Base-by-base conservation (phyloP, 1,284 basidiomycete genomes). In the Exobasidium rhododendri region DNA sequence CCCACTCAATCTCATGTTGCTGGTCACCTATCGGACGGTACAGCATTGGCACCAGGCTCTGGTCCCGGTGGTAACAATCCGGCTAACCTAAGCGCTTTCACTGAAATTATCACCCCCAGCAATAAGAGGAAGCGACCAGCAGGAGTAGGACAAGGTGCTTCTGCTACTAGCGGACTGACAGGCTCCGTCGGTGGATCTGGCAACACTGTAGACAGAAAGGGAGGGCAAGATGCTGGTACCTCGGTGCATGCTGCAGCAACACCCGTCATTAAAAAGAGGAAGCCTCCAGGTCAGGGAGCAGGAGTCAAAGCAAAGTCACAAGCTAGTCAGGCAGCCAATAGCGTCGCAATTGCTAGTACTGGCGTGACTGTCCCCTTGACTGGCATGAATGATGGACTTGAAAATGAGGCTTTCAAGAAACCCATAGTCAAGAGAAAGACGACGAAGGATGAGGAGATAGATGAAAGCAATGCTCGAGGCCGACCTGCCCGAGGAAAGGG, bases 21-120 rank as follows among this genome's bases (percentile, higher is more conserved):
- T n/a, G 58, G 59, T 22, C 60, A 58, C 14, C 53, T 64, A 20
- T 54, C 46, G 5, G 56, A 63, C 31, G 56, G 61, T 5, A 56
- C 61, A 10, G 50, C 64, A 14, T 51, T 65, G 26, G 52, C 63
- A 20, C 49, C 54, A 22, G 58, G 47, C 1, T 46, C 59, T 11
- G 59, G 52, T n/a, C 52, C 52, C 4, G 52, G 52, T 14, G 52
- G 52, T 11, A 35, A 55, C 17, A 54, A 30, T 20, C 50, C 65
- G 20, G 58, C 56, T 20, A 58, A 55, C 44, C 30, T 40, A 28
- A 58, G 55, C 7, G 47, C 58, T 2, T 35, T 50, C 40, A 54
- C 57, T 4, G 30, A 52, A 7, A 56, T 24, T 28, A 22, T 46
- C 22, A 32, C 26, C 40, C 44, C 29, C n/a, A 57, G 17, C 30